Base-by-base conservation (phyloP, 768 basidiomycete species). In the Mycena polygramma region DNA sequence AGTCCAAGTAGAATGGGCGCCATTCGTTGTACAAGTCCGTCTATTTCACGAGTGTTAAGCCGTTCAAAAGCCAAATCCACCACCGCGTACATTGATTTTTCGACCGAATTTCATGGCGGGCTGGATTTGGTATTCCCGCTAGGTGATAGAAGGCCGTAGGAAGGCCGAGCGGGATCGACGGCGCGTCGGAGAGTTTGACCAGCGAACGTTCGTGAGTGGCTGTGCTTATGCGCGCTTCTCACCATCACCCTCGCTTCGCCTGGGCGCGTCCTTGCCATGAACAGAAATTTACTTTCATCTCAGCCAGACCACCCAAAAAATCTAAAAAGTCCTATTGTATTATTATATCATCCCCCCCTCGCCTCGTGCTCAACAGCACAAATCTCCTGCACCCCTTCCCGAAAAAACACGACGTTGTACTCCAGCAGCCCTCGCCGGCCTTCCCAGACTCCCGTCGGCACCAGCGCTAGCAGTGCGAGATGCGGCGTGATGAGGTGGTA, bases 1-100 rank as follows among this genome's bases (percentile, higher is more conserved):
- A 98, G 82, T 96, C 90, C 66, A 98, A 87, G 77, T 98, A 98
- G 76, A 91, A 93, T 3, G 92, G 92, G 22, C 91, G 87, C 96
- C 96, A 98, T 86, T 95, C 96, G 73, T 86, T 88, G 81, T 97
- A 98, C 49, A 95, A 86, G 75, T 93, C 92, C 57, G 89, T 90
- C 94, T 96, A 35, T 62, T 61, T 17, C 19, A 22, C 26, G 5
- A 30, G 24, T 59, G 22, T 22, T 22, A 57, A 19, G n/a, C 30
- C 51, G n/a, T 7, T 4, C 77, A 46, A 20, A 48, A 20, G 49
- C 26, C 15, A 69, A 41, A 35, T 26, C 51, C 20, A 39, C 17
- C 14, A 22, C 24, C 17, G 54, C 72, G 14, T 39, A 73, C 72
- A 37, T 62, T 73, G 57, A 73, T 73, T 68, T 73, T 73, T 36